A percentile compares a stretch with the other conserved stretches of the same genome.
Conservation (phyloP, 139 green algal species). For the Limnomonas spitsbergensis region DNA sequence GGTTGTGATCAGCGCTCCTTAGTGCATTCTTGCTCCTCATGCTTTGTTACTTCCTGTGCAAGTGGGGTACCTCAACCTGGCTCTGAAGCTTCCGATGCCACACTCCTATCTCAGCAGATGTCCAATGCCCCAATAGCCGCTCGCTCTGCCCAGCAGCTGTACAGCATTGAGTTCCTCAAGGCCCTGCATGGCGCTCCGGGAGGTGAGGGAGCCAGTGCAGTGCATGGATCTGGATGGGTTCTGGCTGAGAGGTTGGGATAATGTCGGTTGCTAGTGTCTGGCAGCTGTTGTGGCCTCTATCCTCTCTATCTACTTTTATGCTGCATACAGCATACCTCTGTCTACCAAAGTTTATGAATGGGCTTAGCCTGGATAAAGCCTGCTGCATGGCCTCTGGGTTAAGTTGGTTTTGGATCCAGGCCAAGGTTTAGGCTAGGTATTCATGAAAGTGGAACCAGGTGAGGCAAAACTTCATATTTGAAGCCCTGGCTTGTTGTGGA, state of each 20-base stretch:
- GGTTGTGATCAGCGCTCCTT: no score
- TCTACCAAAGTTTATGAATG: not conserved
- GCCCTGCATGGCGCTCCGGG: no score
- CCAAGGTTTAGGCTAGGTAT: not conserved
- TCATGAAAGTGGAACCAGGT: no score
- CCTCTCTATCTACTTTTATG: not conserved
- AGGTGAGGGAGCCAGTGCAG: no score
- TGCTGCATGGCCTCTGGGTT: not conserved
- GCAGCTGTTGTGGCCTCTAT: not conserved
- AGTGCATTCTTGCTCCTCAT: no score
- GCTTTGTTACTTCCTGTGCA: not conserved
- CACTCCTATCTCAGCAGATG: no score
- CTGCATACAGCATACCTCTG: not conserved
- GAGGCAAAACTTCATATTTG: no score
- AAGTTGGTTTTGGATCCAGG: not conserved
- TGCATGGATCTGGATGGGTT: no score
- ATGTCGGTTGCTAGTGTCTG: no score
- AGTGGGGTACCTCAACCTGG: not conserved
- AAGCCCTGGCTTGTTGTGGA: no score
- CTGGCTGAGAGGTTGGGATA: no score
- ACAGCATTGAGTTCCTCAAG: not conserved
- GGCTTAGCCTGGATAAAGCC: no score
- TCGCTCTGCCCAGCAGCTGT: not conserved
- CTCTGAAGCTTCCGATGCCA: not conserved
- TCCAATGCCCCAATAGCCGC: not conserved